Base-by-base conservation (phyloP, 2,329 filamentous ascomycete species). In the Aspergillus bombycis region DNA sequence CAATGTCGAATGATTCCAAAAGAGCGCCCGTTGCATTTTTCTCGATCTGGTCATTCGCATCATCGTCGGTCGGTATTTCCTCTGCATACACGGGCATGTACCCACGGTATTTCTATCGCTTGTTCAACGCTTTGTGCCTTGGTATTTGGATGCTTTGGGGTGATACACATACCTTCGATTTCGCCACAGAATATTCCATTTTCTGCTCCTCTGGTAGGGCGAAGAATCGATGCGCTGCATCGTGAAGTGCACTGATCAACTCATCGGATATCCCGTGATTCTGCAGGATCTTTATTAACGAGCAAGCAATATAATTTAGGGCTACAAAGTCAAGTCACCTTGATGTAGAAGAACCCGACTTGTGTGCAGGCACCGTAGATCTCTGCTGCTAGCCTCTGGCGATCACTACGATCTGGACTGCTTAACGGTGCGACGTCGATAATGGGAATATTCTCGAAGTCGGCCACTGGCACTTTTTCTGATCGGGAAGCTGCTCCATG, bases 271-370 rank as follows among this genome's bases (percentile, higher is more conserved):
- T 70, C 1, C 70, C 71, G 58, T 73, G 71, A 53, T 71, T 71
- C 71, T 72, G 48, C 9, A 11, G 16, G 7, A 43, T 46, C 38
- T 30, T 11, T 11, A 8, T 38, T 8, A 26, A 4, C 26, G 26
- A 28, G 1, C n/a, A 2, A 14, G 11, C 4, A 4, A 8, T 26
- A 9, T 1, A 14, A 1, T 14, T 1, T 1, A 9, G 5, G 16
- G n/a, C 6, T 14, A 7, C 21, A n/a, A 4, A 56, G 58, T 19
- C 2, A 55, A 60, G 48, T 30, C 63, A 72, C 63, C 61, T 78
- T 72, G 62, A 79, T 70, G 34, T 83, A 82, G 70, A 84, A 83
- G 68, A 83, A 83, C 4, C 82, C 80, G 46, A 80, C 62, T 68
- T 75, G 26, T 71, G 79, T 48, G 77, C 81, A 74, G 1, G 69